Evolutionary conservation across 331 rosid genomes (phyloP).

Genomic region (Malus hybrid): DNA sequence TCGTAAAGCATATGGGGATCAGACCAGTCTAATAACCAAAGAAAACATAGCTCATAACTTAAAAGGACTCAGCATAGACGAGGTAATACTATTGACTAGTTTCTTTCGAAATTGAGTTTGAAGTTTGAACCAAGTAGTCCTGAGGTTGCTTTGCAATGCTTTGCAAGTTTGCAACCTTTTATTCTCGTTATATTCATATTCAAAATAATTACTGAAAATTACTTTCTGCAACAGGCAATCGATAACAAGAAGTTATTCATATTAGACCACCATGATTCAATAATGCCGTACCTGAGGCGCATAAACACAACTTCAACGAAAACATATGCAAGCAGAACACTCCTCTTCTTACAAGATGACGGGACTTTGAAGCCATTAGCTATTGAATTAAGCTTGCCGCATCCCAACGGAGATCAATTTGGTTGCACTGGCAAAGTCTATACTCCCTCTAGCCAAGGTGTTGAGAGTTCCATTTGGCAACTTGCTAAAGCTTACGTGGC

Average conservation of each 20-base stretch:
- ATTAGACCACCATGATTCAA: background rate
- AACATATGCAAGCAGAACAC: background rate
- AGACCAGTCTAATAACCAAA: slow-evolving; percentile 6
- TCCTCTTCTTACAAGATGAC: background rate
- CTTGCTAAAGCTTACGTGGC: background rate
- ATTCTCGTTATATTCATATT: too few relatives aligned
- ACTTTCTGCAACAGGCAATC: background rate
- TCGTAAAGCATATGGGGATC: slow-evolving; percentile 3
- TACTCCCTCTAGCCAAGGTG: background rate
- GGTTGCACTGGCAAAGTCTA: background rate
- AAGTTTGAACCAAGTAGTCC: too few relatives aligned
- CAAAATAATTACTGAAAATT: too few relatives aligned
- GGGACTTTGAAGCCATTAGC: background rate
- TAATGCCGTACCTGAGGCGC: background rate
- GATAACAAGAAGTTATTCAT: background rate
- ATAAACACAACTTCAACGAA: background rate
- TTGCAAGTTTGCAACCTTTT: too few relatives aligned
- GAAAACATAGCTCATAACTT: slow-evolving; percentile 1
- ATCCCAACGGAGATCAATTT: background rate
- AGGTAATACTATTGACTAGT: background rate
- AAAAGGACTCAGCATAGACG: background rate
- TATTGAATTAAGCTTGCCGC: background rate
- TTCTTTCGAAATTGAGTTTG: background rate
- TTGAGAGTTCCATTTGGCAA: background rate
- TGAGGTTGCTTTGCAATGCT: too few relatives aligned